Evolutionary conservation across 768 basidiomycete species (phyloP), one percentile per base, ranked within the genome.

Genomic region (Mycena belliarum): DNA sequence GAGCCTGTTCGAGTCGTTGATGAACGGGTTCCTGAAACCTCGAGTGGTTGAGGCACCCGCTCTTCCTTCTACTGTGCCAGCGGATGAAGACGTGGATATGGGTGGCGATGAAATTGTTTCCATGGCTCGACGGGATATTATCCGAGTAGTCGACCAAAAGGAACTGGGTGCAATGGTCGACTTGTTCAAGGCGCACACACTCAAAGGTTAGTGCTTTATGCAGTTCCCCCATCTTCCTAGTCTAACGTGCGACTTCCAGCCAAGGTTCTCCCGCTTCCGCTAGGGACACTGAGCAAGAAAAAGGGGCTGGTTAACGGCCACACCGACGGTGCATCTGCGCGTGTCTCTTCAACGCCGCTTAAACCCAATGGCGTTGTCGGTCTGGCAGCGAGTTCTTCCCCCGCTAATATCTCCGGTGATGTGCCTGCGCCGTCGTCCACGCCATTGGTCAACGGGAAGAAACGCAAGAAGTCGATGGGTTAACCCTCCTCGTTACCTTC

Each of bases 131-230:
- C 52, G 44, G 38, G 56, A 53, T 16, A 57, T 60, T 37, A 66
- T 67, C 37, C 76, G 74, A 37, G 61, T 70, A 28, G 80, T 88
- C 5, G 73, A 75, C 40, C 71, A 77, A n/a, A 72, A 75, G 14
- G 86, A 93, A 69, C 80, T 93, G 66, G 69, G 76, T 8, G 69
- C 74, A 16, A 81, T 94, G 57, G 73, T 86, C 24, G 76, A 79
- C 32, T 72, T 94, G 24, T 95, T 95, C 78, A 82, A 74, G 61
- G 66, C 72, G 49, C 78, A 81, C 51, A 71, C 76, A 63, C 38
- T 76, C 68, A 68, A 72, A 70, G 76, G 82, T 83, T 62, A 14
- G 44, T 32, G 11, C 38, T 46, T 38, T 21, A 3, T 49, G 24
- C 24, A 55, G 62, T 23, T n/a, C n/a, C 47, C 47, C 16, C 26